These are phyloP conservation scores for Blastomyces percursus DNA, from an alignment of 2,329 filamentous ascomycete species.

Conservation along the genomic window DNA sequence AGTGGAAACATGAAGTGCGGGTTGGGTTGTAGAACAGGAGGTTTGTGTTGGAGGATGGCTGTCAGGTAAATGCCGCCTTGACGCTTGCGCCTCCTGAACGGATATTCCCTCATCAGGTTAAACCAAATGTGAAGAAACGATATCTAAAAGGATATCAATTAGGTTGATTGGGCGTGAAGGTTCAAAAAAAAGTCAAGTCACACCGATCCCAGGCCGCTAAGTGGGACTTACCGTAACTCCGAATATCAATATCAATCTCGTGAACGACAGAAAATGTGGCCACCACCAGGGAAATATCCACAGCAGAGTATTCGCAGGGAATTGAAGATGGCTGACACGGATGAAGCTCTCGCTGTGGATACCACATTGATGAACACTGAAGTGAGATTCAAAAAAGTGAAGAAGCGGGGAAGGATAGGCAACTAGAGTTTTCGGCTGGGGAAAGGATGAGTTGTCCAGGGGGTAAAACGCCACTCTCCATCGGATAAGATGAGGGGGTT, in stretches of 20 bases:
- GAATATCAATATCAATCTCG: conserved; percentile 12
- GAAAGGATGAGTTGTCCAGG: conserved; percentile 4
- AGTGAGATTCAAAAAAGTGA: conserved; percentile 7
- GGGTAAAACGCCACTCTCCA: conserved; percentile 13
- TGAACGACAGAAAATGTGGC: conserved; percentile 14
- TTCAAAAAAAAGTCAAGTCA: not conserved
- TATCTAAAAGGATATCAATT: not conserved
- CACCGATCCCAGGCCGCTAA: not conserved
- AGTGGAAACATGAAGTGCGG: not conserved
- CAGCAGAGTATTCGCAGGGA: conserved; percentile 17
- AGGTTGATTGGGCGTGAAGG: not conserved
- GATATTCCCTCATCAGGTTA: not conserved
- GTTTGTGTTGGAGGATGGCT: not conserved
- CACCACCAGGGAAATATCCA: conserved; percentile 11
- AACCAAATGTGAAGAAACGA: not conserved
- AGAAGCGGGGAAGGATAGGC: conserved; percentile 10
- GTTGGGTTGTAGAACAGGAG: not conserved
- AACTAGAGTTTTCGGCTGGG: conserved; percentile 7
- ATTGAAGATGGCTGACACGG: conserved; percentile 29
- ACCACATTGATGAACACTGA: conserved; percentile 13
- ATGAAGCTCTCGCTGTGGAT: conserved; percentile 20
- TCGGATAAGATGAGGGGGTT: conserved; percentile 5
- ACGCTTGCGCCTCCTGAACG: not conserved
- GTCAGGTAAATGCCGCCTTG: not conserved
- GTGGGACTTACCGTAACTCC: not conserved